Conservation (phyloP, 768 basidiomycete species). For the Rhizopogon vesiculosus region DNA sequence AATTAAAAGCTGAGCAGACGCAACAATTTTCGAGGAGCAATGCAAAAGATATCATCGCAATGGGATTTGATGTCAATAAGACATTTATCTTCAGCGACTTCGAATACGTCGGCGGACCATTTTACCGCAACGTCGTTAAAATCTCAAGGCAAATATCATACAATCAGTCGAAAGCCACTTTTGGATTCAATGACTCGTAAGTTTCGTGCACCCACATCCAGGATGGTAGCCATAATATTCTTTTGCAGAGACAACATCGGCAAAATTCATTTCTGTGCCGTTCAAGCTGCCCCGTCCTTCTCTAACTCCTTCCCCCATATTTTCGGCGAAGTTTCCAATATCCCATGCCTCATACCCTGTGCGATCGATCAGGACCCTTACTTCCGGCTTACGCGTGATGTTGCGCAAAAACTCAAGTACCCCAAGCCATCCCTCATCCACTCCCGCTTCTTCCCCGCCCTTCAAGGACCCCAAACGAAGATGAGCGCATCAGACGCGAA, state of each 20-base stretch:
- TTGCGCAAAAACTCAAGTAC: conserved; percentile 90
- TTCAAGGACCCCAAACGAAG: conserved; percentile 97
- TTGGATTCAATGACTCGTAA: conserved; percentile 95
- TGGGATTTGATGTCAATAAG: conserved; percentile 86
- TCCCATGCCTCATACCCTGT: conserved; percentile 94
- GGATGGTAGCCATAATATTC: not conserved
- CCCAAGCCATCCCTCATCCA: conserved; percentile 92
- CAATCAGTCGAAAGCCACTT: conserved; percentile 91
- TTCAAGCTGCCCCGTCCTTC: conserved; percentile 96
- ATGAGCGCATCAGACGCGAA: conserved; percentile 97
- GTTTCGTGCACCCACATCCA: conserved; percentile 23
- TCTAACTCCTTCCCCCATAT: conserved; percentile 99
- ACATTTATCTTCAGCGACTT: conserved; percentile 98
- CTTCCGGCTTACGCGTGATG: conserved; percentile 96
- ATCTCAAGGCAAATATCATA: conserved; percentile 91
- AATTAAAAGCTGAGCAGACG: conserved; percentile 86
- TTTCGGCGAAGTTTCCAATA: conserved; percentile 74
- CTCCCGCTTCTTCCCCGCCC: conserved; percentile 96
- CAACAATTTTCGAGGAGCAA: conserved; percentile 79
- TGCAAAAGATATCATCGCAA: conserved; percentile 94
- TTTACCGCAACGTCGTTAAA: conserved; percentile 92
- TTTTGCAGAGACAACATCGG: conserved; percentile 88
- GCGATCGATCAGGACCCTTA: conserved; percentile 98
- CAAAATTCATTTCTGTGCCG: conserved; percentile 92
- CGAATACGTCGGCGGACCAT: conserved; percentile 84